Evolutionary conservation across 2,329 filamentous ascomycete species (phyloP).

Genomic region (Macrophomina tecta): DNA sequence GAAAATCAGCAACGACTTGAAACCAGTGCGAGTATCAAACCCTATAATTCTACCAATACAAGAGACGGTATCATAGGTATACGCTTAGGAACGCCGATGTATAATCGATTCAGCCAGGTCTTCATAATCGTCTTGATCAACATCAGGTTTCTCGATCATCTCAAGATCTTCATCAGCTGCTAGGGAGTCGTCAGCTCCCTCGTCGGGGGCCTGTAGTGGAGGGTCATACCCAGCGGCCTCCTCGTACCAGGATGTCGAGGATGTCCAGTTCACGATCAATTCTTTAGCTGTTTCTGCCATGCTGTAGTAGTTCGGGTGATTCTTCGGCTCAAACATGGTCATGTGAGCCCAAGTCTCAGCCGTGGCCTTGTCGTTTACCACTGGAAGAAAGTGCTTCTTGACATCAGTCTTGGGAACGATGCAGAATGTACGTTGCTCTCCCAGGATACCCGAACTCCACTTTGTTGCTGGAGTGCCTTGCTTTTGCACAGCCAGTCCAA

Average conservation of each 20-base stretch:
- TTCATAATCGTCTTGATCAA: slow-evolving; percentile 27
- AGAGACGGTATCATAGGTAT: slow-evolving; percentile 6
- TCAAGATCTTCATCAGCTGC: slow-evolving; percentile 30
- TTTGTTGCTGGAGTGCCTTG: slow-evolving; percentile 46
- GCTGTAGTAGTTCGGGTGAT: slow-evolving; percentile 74
- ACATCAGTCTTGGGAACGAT: slow-evolving; percentile 57
- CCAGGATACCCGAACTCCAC: slow-evolving; percentile 64
- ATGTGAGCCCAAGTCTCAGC: slow-evolving; percentile 86
- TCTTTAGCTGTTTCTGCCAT: slow-evolving; percentile 70
- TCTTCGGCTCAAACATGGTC: slow-evolving; percentile 74
- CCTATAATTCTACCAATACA: slow-evolving; percentile 14
- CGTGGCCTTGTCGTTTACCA: slow-evolving; percentile 75
- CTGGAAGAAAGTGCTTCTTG: slow-evolving; percentile 42
- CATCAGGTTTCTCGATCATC: slow-evolving; percentile 35
- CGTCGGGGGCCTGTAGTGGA: slow-evolving; percentile 1
- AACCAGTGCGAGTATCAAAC: not conserved
- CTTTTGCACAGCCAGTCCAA: slow-evolving; percentile 71
- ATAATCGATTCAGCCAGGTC: slow-evolving; percentile 27
- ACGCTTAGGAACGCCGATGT: slow-evolving; percentile 10
- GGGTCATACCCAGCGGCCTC: slow-evolving; percentile 32
- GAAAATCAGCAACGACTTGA: not conserved
- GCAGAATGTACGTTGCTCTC: slow-evolving; percentile 84
- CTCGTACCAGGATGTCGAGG: slow-evolving; percentile 67
- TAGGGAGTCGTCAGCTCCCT: slow-evolving; percentile 23
- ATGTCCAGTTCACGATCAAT: slow-evolving; percentile 69